Conservation (phyloP, 2,329 filamentous ascomycete genomes). For the Epichloe gansuensis region DNA sequence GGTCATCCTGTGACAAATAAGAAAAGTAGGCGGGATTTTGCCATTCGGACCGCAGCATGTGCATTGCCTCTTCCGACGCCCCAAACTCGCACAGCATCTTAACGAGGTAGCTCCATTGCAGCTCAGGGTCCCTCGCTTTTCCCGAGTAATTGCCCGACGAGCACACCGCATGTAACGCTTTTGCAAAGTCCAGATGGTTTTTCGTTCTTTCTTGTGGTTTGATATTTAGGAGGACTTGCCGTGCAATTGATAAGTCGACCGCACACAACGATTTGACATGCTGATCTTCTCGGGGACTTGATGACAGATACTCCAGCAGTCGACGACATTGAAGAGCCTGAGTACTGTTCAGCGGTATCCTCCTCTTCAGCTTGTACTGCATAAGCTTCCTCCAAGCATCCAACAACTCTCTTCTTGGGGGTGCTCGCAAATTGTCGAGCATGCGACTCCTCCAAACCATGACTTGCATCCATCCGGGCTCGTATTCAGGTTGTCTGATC, state of each 20-base stretch:
- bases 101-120: constrained; percentile 20
- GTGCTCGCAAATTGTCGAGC: constrained; percentile 50
- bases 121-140: constrained; percentile 9
- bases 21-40: constrained; percentile 10
- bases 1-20: constrained; percentile 11
- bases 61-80: constrained; percentile 38
- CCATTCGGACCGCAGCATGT: constrained; percentile 26
- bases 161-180: constrained; percentile 25
- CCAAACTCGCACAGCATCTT: constrained; percentile 40
- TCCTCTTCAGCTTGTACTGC: constrained; percentile 34
- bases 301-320: constrained; percentile 47
- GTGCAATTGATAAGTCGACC: constrained; percentile 31
- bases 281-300: constrained; percentile 10
- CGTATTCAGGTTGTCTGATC: constrained; percentile 48
- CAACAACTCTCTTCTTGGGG: constrained; percentile 48
- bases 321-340: constrained; percentile 45
- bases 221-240: constrained; percentile 28
- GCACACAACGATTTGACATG: constrained; percentile 21
- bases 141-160: constrained; percentile 11
- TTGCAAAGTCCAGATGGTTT: constrained; percentile 36
- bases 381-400: constrained; percentile 55
- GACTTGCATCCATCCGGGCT: constrained; percentile 60
- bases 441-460: constrained; percentile 53
- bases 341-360: constrained; percentile 45
- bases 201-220: constrained; percentile 29